Percentiles rank a stretch among this genome's conserved stretches.
phyloP scores from a whole-genome alignment of 2,329 filamentous ascomycete genomes.

The Venturia oleaginea region DNA sequence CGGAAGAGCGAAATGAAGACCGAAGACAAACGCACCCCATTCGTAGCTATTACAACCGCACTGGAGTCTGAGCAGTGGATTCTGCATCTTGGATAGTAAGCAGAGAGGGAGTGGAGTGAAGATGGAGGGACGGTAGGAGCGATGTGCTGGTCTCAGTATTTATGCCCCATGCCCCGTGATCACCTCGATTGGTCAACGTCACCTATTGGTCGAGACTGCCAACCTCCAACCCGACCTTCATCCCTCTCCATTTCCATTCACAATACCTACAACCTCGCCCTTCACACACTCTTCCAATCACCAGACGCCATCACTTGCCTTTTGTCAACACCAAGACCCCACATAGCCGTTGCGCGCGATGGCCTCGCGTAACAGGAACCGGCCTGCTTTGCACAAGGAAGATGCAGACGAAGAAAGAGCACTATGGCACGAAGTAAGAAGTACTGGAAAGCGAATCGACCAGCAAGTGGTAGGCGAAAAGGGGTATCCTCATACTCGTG shows the following conservation, averaged over 20 bases:
- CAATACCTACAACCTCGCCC: neutral
- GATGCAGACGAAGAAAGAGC: conserved; percentile 42
- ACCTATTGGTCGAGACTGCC: neutral
- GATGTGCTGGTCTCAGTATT: neutral
- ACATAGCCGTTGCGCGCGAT: conserved; percentile 21
- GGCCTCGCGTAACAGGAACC: conserved; percentile 37
- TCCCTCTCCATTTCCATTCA: neutral
- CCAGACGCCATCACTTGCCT: neutral
- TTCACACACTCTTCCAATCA: neutral
- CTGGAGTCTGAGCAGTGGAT: conserved; percentile 76
- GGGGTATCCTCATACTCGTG: neutral
- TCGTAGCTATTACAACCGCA: conserved; percentile 88
- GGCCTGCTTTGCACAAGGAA: conserved; percentile 36
- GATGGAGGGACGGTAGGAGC: neutral
- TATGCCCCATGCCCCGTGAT: neutral
- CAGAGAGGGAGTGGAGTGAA: neutral
- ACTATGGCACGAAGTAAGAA: conserved; percentile 40
- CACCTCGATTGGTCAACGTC: neutral
- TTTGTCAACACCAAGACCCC: neutral
- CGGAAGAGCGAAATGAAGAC: conserved; percentile 16
- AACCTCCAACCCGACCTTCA: neutral
- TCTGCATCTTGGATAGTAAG: conserved; percentile 45
- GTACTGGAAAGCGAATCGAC: conserved; percentile 37
- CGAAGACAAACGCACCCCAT: conserved; percentile 55
- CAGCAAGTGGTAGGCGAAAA: conserved; percentile 35